Conservation (phyloP, 495 filamentous ascomycete species). For the Lasiosphaeria miniovina region DNA sequence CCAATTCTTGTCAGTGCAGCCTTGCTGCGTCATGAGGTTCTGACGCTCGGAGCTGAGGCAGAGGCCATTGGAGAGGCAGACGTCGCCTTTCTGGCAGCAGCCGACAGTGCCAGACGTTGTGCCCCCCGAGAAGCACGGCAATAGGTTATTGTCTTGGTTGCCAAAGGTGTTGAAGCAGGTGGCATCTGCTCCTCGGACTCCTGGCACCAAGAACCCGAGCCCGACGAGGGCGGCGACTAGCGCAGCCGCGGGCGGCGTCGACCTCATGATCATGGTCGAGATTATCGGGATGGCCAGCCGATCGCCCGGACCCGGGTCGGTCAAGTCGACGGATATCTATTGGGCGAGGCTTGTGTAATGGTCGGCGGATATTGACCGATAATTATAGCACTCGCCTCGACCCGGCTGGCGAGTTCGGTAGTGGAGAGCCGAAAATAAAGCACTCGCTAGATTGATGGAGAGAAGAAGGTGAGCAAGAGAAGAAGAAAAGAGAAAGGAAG, state of each 20-base stretch:
- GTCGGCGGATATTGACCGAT: too few species aligned
- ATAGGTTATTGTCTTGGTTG: conserved; percentile 12
- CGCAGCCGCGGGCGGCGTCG: neutral
- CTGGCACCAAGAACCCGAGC: neutral
- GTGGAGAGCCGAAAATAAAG: too few species aligned
- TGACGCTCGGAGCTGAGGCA: conserved; percentile 17
- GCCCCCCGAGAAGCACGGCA: conserved; percentile 10
- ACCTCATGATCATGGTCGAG: neutral
- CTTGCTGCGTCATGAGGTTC: conserved; percentile 28
- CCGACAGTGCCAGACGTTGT: neutral
- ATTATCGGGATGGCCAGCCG: too few species aligned
- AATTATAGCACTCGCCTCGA: too few species aligned
- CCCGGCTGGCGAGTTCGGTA: too few species aligned
- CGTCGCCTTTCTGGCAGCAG: conserved; percentile 23
- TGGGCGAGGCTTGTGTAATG: too few species aligned
- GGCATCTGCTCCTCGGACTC: neutral
- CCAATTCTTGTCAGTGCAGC: conserved; percentile 24
- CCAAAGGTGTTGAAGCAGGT: conserved; percentile 24
- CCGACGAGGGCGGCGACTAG: neutral
- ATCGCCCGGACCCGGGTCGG: too few species aligned
- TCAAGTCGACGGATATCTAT: too few species aligned
- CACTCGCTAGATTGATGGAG: too few species aligned
- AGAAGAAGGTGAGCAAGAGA: too few species aligned
- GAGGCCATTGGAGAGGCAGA: conserved; percentile 25
- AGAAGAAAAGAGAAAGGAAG: too few species aligned